Evolutionary conservation across 2,329 filamentous ascomycete species (phyloP), one percentile per base, ranked within the genome.

Genomic region (Colletotrichum brevisporum): DNA sequence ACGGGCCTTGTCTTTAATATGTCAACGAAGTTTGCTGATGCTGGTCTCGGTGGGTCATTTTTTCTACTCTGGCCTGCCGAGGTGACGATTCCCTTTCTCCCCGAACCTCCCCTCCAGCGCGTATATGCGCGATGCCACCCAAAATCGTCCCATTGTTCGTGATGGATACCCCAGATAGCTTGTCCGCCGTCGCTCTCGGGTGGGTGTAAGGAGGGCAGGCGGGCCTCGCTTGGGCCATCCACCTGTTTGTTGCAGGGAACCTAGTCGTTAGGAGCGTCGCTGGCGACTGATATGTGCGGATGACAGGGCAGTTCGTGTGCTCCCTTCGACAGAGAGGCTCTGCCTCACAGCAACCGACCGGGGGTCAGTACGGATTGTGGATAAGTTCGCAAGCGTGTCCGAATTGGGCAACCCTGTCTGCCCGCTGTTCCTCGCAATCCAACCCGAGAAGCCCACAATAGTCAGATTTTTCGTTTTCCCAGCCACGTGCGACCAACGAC

Each of bases 351-450:
- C 18, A 51, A 36, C 15, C 6, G 50, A 36, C 55, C 50, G 36
- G 36, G 53, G 59, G 47, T 13, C 9, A 31, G n/a, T 31, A 60
- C 43, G 36, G 43, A 39, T 53, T 55, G 67, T 61, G 67, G 66
- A 26, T 69, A 56, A 43, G 26, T 51, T 69, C 67, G 67, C 67
- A 69, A 69, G 50, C 41, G 62, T 66, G 63, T 67, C 62, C 67
- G 16, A 31, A 61, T 69, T 27, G 45, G 67, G 66, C 36, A 50
- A 26, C 50, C 41, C 21, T 56, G 56, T 55, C 36, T 56, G 61
- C 45, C 51, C 63, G 16, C 62, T 66, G 15, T n/a, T 56, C 50
- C 24, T 50, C 45, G 50, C 66, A 55, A 59, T 39, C 45, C 63
- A 58, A 50, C 61, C 31, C 31, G n/a, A 12, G 8, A 41, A 31